These are phyloP conservation scores for Parietaria judaica DNA, from an alignment of 306 rosid species.

Conservation along the genomic window DNA sequence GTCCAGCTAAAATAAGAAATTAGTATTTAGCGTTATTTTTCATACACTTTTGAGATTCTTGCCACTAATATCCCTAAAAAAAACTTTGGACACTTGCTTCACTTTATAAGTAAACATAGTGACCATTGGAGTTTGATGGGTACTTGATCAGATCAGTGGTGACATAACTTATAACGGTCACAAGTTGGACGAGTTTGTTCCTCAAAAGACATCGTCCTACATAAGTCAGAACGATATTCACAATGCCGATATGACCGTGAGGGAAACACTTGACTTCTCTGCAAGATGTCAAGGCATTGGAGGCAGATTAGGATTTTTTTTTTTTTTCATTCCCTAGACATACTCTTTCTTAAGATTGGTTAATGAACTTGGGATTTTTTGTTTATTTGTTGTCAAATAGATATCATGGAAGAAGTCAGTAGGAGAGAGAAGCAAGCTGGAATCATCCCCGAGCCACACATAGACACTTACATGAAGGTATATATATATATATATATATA, in stretches of 20 bases:
- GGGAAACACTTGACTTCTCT: slow-evolving; percentile 72
- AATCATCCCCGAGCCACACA: slow-evolving; percentile 56
- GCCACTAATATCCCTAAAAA: no score
- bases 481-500: no score
- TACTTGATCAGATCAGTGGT: slow-evolving; percentile 30
- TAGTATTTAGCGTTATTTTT: no score
- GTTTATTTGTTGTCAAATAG: slow-evolving; percentile 15
- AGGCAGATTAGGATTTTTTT: slow-evolving; percentile 42
- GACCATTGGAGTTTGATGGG: not conserved
- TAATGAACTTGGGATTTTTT: no score
- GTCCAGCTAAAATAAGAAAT: no score
- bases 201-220: slow-evolving; percentile 59
- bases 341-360: not conserved
- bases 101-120: not conserved
- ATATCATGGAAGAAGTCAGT: slow-evolving; percentile 49
- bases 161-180: slow-evolving; percentile 50
- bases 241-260: slow-evolving; percentile 65
- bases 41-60: no score
- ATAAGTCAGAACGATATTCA: slow-evolving; percentile 64
- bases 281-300: slow-evolving; percentile 72
- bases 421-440: slow-evolving; percentile 57
- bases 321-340: not conserved
- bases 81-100: no score
- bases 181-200: slow-evolving; percentile 47
- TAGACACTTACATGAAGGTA: slow-evolving; percentile 73